Evolutionary conservation across 108 stramenopile genomes (phyloP), one percentile per base, ranked within the genome.

Genomic region (Pseudonitzschia multistriata): DNA sequence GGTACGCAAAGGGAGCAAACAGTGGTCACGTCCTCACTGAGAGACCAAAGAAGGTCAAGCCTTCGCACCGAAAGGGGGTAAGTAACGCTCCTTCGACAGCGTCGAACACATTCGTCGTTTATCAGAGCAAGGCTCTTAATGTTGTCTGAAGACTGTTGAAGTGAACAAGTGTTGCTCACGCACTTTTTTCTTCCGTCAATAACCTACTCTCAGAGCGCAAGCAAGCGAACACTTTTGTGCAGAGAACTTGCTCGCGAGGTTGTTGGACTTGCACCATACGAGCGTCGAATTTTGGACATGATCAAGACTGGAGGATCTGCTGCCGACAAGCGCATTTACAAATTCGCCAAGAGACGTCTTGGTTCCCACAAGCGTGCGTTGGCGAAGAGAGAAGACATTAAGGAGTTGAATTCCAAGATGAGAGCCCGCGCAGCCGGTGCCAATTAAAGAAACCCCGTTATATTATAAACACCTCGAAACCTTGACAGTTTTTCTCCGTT

Each of bases 301-400:
- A 97, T 99, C 94, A 98, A 98, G 92, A 95, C 96, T 36, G 96
- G 97, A 42, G 98, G 98, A 65, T 86, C 88, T 48, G 80, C 90
- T 52, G 96, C 96, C 21, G 99, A 99, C 65, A 99, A 99, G 96
- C 88, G 97, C 61, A 83, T 98, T 78, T 99, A 99, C 97, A 98
- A 98, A 83, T 97, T 96, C 71, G 98, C 99, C 88, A 99, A 99
- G 96, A 79, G 92, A 72, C 87, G 96, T 72, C 88, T 99, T 72
- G 99, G 99, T 29, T 90, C 89, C 70, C 98, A 99, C 97, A 97
- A 96, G 83, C 94, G 99, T 68, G 99, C 99, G 6, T 48, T 98
- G 56, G 85, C 81, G 74, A 99, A 99, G 91, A 87, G 99, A 68
- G 99, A 99, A 81, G 96, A 97, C 71, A 94, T 99, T 79, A 99